Conservation (phyloP, 495 filamentous ascomycete species). For the Apodospora peruviana region DNA sequence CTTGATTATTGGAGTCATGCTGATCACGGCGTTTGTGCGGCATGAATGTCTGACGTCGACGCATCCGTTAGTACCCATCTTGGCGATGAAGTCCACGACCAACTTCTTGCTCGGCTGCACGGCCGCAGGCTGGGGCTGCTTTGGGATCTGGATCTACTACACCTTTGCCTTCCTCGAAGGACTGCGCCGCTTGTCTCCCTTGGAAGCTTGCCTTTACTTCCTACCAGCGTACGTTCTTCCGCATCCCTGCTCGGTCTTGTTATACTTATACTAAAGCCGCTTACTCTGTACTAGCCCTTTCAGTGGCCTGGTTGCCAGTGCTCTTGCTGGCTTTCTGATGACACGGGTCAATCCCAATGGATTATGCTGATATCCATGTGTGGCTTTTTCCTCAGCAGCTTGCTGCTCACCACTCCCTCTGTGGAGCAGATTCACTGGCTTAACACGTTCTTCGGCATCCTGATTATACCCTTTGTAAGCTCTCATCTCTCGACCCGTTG, state of each 20-base stretch:
- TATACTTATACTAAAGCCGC: background rate
- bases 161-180: slow-evolving; percentile 45
- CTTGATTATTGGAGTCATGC: slow-evolving; percentile 49
- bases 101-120: slow-evolving; percentile 51
- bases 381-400: slow-evolving; percentile 39
- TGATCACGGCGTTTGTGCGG: slow-evolving; percentile 44
- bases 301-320: slow-evolving; percentile 27
- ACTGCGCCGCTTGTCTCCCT: slow-evolving; percentile 38
- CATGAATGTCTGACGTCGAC: slow-evolving; percentile 34
- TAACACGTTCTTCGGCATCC: slow-evolving; percentile 49
- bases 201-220: slow-evolving; percentile 37
- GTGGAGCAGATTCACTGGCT: slow-evolving; percentile 54
- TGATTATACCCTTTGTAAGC: slow-evolving; percentile 50
- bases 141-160: slow-evolving; percentile 57
- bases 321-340: slow-evolving; percentile 41
- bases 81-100: slow-evolving; percentile 40
- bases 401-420: slow-evolving; percentile 43
- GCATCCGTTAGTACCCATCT: slow-evolving; percentile 50
- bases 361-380: slow-evolving; percentile 48
- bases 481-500: background rate
- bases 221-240: slow-evolving; percentile 33
- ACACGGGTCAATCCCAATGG: slow-evolving; percentile 37
- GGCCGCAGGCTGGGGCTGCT: slow-evolving; percentile 53
- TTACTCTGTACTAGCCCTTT: slow-evolving; percentile 20
- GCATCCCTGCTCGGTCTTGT: background rate